phyloP scores from a whole-genome alignment of 257 asterid genomes.

The Solanum microdontum region DNA sequence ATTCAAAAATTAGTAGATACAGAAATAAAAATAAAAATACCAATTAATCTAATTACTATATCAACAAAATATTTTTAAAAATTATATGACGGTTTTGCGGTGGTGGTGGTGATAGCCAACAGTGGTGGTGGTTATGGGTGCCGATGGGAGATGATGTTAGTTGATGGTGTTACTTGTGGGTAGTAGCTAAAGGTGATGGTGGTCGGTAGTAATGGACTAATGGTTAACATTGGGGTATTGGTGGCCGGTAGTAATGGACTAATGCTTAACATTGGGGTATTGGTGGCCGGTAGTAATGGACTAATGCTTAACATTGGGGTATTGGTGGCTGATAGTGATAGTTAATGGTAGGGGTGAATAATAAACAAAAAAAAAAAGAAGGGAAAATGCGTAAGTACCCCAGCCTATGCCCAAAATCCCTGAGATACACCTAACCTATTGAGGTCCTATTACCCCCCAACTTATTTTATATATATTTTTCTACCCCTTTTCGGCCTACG shows the following conservation, averaged over 20 bases:
- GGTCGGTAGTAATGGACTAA: background rate
- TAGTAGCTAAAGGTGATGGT: background rate
- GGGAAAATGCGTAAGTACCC: no score
- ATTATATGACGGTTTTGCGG: background rate
- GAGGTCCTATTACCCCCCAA: no score
- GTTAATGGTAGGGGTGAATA: no score
- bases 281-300: background rate
- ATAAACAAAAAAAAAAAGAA: no score
- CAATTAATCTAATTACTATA: background rate
- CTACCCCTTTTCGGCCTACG: no score
- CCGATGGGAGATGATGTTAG: background rate
- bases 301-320: background rate
- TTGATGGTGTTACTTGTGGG: background rate
- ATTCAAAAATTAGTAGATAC: background rate
- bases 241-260: background rate
- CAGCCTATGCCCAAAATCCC: no score
- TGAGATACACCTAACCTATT: no score
- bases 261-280: background rate
- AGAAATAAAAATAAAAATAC: background rate
- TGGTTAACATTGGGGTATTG: background rate
- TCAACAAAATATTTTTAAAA: background rate
- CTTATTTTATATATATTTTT: no score
- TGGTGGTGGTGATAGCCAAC: background rate
- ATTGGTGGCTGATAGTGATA: background rate
- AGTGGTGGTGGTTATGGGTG: background rate